Percentiles rank a stretch among this genome's conserved stretches.
Conservation (phyloP, 2,329 filamentous ascomycete species). For the Byssothecium circinans region DNA sequence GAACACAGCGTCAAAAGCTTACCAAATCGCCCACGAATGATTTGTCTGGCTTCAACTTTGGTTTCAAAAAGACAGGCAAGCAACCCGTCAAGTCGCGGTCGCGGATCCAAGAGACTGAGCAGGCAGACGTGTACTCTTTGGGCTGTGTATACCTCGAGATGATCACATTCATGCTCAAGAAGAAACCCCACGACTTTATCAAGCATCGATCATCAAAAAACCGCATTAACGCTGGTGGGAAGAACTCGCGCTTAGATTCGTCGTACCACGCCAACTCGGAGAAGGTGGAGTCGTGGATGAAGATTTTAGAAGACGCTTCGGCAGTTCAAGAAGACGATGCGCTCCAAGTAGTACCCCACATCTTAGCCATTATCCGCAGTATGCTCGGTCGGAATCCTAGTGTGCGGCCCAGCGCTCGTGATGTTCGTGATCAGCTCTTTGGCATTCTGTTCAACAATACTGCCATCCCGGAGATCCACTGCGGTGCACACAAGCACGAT, state of each 20-base stretch:
- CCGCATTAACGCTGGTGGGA: slow-evolving; percentile 49
- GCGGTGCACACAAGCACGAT: slow-evolving; percentile 37
- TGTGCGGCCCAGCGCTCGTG: slow-evolving; percentile 45
- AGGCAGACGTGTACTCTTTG: slow-evolving; percentile 71
- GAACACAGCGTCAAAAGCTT: slow-evolving; percentile 38
- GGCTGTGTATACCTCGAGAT: slow-evolving; percentile 74
- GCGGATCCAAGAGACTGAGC: slow-evolving; percentile 40
- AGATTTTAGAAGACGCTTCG: slow-evolving; percentile 61
- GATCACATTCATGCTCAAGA: slow-evolving; percentile 68
- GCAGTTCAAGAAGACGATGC: slow-evolving; percentile 36
- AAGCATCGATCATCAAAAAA: slow-evolving; percentile 68
- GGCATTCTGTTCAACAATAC: slow-evolving; percentile 36
- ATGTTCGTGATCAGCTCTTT: slow-evolving; percentile 44
- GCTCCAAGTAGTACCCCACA: slow-evolving; percentile 46
- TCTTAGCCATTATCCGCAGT: slow-evolving; percentile 44
- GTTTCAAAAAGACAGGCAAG: slow-evolving; percentile 32
- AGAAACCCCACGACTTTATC: slow-evolving; percentile 65
- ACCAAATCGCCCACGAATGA: slow-evolving; percentile 38
- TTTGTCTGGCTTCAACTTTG: slow-evolving; percentile 43
- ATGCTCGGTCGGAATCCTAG: slow-evolving; percentile 49
- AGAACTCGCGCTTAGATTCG: slow-evolving; percentile 64
- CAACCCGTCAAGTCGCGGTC: slow-evolving; percentile 30
- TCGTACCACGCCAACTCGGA: slow-evolving; percentile 73
- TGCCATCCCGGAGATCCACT: slow-evolving; percentile 39
- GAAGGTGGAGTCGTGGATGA: slow-evolving; percentile 71